Conservation (phyloP, 345 rosid genomes). For the Dovyalis caffra region DNA sequence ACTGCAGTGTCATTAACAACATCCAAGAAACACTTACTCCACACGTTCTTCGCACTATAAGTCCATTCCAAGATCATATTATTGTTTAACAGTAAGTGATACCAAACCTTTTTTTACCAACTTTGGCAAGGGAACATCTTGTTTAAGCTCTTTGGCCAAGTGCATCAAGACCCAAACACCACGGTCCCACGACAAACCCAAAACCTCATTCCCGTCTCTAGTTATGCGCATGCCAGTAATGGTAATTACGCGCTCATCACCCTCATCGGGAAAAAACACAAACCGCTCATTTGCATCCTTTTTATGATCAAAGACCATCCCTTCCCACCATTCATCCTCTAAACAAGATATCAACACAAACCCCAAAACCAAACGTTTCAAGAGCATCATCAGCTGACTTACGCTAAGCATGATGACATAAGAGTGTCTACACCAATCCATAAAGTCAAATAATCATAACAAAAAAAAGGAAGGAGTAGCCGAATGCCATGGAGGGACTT, state of each 20-base stretch:
- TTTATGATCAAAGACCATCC: constrained; percentile 37
- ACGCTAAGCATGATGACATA: no score
- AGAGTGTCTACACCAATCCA: no score
- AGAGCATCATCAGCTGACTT: no score
- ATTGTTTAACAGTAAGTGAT: constrained; percentile 27
- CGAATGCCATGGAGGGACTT: no score
- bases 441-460: no score
- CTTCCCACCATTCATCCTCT: constrained; percentile 58
- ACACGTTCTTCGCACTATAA: constrained; percentile 29
- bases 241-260: constrained; percentile 26
- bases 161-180: constrained; percentile 41
- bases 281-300: constrained; percentile 32
- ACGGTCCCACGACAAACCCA: constrained; percentile 35
- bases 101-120: constrained; percentile 38
- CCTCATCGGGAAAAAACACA: constrained; percentile 49
- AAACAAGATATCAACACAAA: constrained; percentile 41
- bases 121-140: constrained; percentile 24
- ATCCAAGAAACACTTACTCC: constrained; percentile 35
- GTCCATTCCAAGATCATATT: constrained; percentile 48
- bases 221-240: constrained; percentile 26
- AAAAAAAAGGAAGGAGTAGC: no score
- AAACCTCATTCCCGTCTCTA: constrained; percentile 41
- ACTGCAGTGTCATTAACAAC: constrained; percentile 25
- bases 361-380: constrained; percentile 33
- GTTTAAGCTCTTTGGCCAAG: constrained; percentile 29